phyloP scores from a whole-genome alignment of 768 basidiomycete genomes.

The Termitomyces sp. region DNA sequence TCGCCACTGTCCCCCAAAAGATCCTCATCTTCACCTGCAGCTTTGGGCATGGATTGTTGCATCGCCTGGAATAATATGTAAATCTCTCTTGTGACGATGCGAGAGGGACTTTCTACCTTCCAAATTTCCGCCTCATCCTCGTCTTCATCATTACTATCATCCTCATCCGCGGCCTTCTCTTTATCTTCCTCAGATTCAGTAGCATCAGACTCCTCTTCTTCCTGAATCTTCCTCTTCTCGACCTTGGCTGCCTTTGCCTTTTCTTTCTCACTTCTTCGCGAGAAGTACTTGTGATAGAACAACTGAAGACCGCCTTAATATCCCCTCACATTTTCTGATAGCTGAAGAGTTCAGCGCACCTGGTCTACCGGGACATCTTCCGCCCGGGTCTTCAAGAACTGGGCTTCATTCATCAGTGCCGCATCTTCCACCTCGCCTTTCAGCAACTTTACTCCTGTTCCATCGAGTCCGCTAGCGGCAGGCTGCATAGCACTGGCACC shows the following conservation, averaged over 20 bases:
- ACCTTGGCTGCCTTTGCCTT: slow-evolving; percentile 38
- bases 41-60: slow-evolving; percentile 78
- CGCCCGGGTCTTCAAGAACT: slow-evolving; percentile 63
- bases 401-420: slow-evolving; percentile 63
- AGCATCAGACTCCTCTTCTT: slow-evolving; percentile 28
- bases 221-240: slow-evolving; percentile 26
- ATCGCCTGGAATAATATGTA: slow-evolving; percentile 56
- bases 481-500: slow-evolving; percentile 97
- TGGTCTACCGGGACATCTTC: slow-evolving; percentile 85
- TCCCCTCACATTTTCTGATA: not conserved
- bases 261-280: slow-evolving; percentile 56
- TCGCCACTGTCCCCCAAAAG: slow-evolving; percentile 29
- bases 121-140: slow-evolving; percentile 72
- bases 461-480: slow-evolving; percentile 60
- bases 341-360: slow-evolving; percentile 32
- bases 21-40: slow-evolving; percentile 40
- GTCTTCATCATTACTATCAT: slow-evolving; percentile 36
- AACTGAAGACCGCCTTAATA: slow-evolving; percentile 33
- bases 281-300: slow-evolving; percentile 91
- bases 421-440: slow-evolving; percentile 46
- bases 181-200: slow-evolving; percentile 37
- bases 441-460: slow-evolving; percentile 63
- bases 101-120: slow-evolving; percentile 53
- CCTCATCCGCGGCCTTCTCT: slow-evolving; percentile 31
- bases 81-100: not conserved